A percentile compares a stretch with the other conserved stretches of the same genome.
Evolutionary conservation across 2,329 filamentous ascomycete species (phyloP).

Genomic region (Stachybotrys echinatus): DNA sequence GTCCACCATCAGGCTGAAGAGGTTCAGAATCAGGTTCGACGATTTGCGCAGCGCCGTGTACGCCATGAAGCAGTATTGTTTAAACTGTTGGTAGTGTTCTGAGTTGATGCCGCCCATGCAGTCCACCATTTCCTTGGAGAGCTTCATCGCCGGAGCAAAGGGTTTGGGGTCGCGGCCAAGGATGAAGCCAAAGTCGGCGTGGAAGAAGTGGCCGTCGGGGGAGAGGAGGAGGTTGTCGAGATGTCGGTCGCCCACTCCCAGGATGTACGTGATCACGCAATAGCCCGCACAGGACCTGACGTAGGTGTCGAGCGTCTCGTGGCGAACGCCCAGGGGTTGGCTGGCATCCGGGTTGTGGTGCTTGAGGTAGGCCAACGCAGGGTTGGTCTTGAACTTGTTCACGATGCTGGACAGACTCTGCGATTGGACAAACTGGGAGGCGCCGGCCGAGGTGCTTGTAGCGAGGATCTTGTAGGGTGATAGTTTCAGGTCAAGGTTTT

Average conservation of each 20-base stretch:
- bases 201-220: conserved; percentile 92
- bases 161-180: conserved; percentile 95
- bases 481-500: conserved; percentile 91
- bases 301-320: conserved; percentile 91
- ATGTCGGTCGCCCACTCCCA: conserved; percentile 93
- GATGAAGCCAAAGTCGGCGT: conserved; percentile 97
- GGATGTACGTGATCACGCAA: conserved; percentile 96
- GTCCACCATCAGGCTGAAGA: conserved; percentile 96
- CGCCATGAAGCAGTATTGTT: conserved; percentile 92
- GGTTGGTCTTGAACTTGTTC: conserved; percentile 70
- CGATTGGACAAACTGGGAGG: conserved; percentile 89
- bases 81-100: conserved; percentile 81
- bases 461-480: conserved; percentile 96
- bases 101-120: conserved; percentile 87
- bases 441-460: conserved; percentile 82
- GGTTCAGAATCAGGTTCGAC: conserved; percentile 84
- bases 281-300: conserved; percentile 95
- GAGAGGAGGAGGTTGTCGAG: conserved; percentile 90
- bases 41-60: conserved; percentile 89
- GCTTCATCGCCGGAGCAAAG: conserved; percentile 94
- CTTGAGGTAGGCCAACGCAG: conserved; percentile 76
- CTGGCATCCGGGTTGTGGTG: conserved; percentile 83
- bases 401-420: conserved; percentile 78
- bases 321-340: conserved; percentile 78
- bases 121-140: conserved; percentile 97